These are phyloP conservation scores for Yamadazyma atlantica DNA, from an alignment of 1,139 yeast genomes.

Conservation along the genomic window DNA sequence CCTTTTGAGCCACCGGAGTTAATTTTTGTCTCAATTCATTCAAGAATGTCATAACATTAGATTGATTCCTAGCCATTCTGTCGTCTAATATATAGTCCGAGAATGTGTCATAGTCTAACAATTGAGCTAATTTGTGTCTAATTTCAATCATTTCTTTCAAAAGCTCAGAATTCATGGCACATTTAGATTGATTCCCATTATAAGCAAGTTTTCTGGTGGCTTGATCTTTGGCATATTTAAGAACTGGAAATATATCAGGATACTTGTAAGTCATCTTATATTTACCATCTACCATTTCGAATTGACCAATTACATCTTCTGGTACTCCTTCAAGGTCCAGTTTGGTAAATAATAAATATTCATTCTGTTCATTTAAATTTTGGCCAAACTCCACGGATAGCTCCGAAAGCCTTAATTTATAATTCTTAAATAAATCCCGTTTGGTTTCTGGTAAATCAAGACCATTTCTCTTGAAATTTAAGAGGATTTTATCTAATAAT, in stretches of 20 bases:
- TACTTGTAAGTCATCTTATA: conserved; percentile 76
- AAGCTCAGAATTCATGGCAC: conserved; percentile 59
- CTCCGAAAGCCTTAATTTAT: conserved; percentile 59
- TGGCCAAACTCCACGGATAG: conserved; percentile 58
- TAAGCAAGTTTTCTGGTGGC: conserved; percentile 67
- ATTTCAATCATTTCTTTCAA: conserved; percentile 58
- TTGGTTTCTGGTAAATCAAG: conserved; percentile 56
- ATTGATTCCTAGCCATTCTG: conserved; percentile 73
- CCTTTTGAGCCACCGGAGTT: conserved; percentile 57
- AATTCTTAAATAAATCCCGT: conserved; percentile 54
- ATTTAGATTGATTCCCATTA: conserved; percentile 66
- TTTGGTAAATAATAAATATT: conserved; percentile 53
- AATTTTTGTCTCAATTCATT: conserved; percentile 59
- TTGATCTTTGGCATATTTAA: conserved; percentile 63
- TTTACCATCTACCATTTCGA: conserved; percentile 50
- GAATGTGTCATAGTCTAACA: conserved; percentile 65
- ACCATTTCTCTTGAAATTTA: conserved; percentile 64
- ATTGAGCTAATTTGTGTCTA: conserved; percentile 60
- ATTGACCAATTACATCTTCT: conserved; percentile 55
- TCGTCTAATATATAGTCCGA: conserved; percentile 72
- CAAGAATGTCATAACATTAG: conserved; percentile 59
- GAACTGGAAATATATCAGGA: conserved; percentile 76
- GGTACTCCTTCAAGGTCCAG: conserved; percentile 79
- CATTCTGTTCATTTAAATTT: conserved; percentile 72
- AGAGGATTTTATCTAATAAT: conserved; percentile 55